These are phyloP conservation scores for Yarrowia keelungensis DNA, from an alignment of 805 yeast genomes.

Conservation along the genomic window DNA sequence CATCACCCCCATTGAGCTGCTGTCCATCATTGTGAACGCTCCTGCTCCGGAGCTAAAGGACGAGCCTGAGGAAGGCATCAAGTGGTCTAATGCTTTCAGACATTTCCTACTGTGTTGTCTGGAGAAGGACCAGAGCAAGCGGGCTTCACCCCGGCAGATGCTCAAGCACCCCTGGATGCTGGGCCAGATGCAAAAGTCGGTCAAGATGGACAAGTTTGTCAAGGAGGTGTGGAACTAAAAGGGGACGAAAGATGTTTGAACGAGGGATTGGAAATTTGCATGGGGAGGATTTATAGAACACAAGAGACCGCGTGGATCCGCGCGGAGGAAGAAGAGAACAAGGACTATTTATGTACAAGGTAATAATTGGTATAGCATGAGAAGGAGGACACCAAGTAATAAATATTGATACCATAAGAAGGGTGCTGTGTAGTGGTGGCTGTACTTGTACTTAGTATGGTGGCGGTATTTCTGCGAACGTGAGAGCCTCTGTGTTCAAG, in stretches of 20 bases:
- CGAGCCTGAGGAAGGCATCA: conserved; percentile 73
- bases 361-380: conserved; percentile 16
- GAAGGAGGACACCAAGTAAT: conserved; percentile 11
- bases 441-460: no score
- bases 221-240: conserved; percentile 66
- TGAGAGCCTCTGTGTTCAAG: no score
- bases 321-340: neutral
- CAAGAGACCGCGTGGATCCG: neutral
- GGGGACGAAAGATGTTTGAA: neutral
- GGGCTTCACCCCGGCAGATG: conserved; percentile 96
- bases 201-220: conserved; percentile 87
- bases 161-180: conserved; percentile 90
- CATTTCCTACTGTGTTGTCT: conserved; percentile 82
- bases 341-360: conserved; percentile 24
- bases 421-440: no score
- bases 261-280: conserved; percentile 8
- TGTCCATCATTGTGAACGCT: conserved; percentile 79
- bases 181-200: conserved; percentile 73
- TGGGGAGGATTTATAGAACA: conserved; percentile 14
- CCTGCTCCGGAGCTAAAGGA: conserved; percentile 78
- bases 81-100: conserved; percentile 83
- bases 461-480: no score
- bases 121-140: conserved; percentile 74
- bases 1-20: conserved; percentile 80
- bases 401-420: conserved; percentile 8